Percentiles rank a stretch among this genome's conserved stretches.
phyloP scores from a whole-genome alignment of 345 rosid genomes.

The Angophora floribunda region DNA sequence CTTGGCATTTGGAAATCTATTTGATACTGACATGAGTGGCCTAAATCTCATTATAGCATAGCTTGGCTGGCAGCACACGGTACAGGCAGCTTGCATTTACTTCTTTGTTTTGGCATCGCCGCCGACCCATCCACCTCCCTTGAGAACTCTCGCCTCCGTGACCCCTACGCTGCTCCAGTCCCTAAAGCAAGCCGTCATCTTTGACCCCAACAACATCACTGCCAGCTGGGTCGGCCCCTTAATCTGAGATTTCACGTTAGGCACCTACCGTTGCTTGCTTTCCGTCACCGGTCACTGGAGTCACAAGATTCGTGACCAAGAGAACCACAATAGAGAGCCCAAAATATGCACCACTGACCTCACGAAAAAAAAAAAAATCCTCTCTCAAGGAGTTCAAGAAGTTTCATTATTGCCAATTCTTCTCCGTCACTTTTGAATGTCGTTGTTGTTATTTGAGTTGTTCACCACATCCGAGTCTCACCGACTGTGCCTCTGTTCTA shows the following conservation, averaged over 20 bases:
- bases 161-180: neutral
- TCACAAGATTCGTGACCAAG: neutral
- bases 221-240: constrained; percentile 47
- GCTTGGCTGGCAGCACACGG: too few species aligned
- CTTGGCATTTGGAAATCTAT: neutral
- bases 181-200: constrained; percentile 16
- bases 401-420: neutral
- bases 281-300: neutral
- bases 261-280: neutral
- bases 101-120: neutral
- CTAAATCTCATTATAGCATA: neutral
- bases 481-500: neutral
- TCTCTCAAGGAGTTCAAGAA: neutral
- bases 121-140: neutral
- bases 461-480: neutral
- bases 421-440: neutral
- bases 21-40: neutral
- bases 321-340: neutral
- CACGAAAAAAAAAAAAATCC: neutral
- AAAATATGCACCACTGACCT: neutral
- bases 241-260: constrained; percentile 27
- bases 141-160: neutral
- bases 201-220: constrained; percentile 59
- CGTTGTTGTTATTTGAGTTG: neutral
- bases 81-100: too few species aligned